These are phyloP conservation scores for Dictyostelium intermedium DNA, from an alignment of 78 protist genomes.

Conservation along the genomic window DNA sequence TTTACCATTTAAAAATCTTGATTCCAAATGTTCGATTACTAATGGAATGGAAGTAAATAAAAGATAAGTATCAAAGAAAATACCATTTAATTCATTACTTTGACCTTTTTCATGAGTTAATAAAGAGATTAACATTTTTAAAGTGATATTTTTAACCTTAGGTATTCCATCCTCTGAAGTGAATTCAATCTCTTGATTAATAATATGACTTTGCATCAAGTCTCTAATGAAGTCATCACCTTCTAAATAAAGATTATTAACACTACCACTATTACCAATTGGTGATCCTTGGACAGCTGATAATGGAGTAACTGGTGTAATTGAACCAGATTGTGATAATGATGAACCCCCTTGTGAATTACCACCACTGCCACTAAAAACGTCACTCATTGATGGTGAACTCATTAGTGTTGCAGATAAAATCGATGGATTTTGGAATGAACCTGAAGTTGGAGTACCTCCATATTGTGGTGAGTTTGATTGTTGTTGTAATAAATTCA, in stretches of 20 bases:
- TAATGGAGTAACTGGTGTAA: neutral
- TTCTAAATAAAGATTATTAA: neutral
- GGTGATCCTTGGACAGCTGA: neutral
- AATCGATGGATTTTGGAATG: neutral
- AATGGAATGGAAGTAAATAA: slow-evolving; percentile 34
- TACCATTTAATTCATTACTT: slow-evolving; percentile 20
- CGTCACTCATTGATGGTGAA: neutral
- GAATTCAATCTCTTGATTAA: slow-evolving; percentile 51
- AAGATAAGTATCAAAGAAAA: slow-evolving; percentile 57
- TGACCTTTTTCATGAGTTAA: slow-evolving; percentile 62
- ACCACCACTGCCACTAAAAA: neutral
- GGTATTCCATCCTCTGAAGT: slow-evolving; percentile 72
- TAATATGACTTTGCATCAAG: slow-evolving; percentile 43
- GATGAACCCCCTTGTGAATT: neutral
- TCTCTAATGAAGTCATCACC: slow-evolving; percentile 77
- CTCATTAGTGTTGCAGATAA: neutral
- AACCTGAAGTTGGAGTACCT: neutral
- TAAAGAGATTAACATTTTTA: slow-evolving; percentile 44
- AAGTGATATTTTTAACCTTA: slow-evolving; percentile 44
- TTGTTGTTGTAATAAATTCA: slow-evolving; percentile 7
- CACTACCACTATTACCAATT: neutral
- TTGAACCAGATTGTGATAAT: neutral
- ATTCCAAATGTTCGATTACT: neutral
- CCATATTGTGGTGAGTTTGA: neutral
- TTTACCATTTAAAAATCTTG: slow-evolving; percentile 53